These are phyloP conservation scores for Stephania japonica DNA, from an alignment of 164 flowering plant species.

Conservation along the genomic window DNA sequence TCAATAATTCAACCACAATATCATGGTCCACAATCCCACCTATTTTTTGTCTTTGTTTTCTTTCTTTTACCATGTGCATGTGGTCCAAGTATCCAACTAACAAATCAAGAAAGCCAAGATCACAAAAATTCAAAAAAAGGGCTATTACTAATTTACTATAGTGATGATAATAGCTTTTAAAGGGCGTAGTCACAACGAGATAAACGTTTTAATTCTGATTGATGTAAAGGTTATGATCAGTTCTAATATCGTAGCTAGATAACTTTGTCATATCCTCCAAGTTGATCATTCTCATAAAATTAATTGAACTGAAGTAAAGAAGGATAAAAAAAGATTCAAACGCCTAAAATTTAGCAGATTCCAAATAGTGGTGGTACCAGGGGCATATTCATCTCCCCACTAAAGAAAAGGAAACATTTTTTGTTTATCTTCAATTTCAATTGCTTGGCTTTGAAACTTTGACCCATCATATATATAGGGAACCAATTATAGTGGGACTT, in stretches of 20 bases:
- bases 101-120: background rate
- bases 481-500: background rate
- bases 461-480: background rate
- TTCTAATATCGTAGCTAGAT: too few relatives aligned
- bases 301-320: background rate
- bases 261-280: too few relatives aligned
- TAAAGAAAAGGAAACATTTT: background rate
- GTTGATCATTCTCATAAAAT: too few relatives aligned
- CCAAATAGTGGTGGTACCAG: background rate
- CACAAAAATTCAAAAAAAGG: too few relatives aligned
- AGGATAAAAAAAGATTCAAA: too few relatives aligned
- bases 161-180: too few relatives aligned
- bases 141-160: too few relatives aligned
- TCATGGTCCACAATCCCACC: background rate
- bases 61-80: background rate
- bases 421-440: background rate
- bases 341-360: background rate
- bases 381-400: slow-evolving; percentile 1
- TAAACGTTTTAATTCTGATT: too few relatives aligned
- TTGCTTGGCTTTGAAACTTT: background rate
- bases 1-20: background rate
- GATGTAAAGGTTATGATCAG: too few relatives aligned
- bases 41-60: background rate
- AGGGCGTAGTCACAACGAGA: too few relatives aligned
- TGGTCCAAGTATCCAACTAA: background rate